Percentiles rank a stretch among this genome's conserved stretches.
Conservation (phyloP, 225 moss, liverwort and hornwort genomes). For the Straminergon stramineum region DNA sequence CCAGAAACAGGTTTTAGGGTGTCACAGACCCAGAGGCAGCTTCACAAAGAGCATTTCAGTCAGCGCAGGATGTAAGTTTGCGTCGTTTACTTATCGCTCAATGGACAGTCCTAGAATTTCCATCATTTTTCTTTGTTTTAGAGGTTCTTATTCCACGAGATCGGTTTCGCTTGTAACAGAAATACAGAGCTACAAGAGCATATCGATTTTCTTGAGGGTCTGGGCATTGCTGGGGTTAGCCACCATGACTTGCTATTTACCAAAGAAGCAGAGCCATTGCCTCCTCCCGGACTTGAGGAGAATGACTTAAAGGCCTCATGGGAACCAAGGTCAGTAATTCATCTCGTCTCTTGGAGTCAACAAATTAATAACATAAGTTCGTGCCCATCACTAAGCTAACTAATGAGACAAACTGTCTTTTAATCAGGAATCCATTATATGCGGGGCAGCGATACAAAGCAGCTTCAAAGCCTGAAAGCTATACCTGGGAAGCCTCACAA, state of each 20-base stretch:
- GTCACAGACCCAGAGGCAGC: conserved; percentile 79
- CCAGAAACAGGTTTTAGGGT: conserved; percentile 75
- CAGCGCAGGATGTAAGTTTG: conserved; percentile 66
- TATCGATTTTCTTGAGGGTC: conserved; percentile 56
- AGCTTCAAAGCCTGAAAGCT: conserved; percentile 22
- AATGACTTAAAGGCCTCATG: conserved; percentile 57
- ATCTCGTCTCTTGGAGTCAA: not conserved
- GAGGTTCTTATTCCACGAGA: not conserved
- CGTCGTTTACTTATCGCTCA: not conserved
- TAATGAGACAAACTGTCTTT: not conserved
- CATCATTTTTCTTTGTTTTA: not conserved
- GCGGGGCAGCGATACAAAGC: conserved; percentile 21
- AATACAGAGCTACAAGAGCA: conserved; percentile 47
- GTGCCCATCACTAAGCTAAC: not conserved
- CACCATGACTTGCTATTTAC: conserved; percentile 95
- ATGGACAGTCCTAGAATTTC: not conserved
- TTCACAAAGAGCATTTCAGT: conserved; percentile 75
- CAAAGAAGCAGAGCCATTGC: conserved; percentile 84
- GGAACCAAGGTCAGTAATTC: conserved; percentile 56
- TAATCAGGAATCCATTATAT: conserved; percentile 47
- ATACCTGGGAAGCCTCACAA: conserved; percentile 25
- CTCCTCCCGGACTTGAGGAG: conserved; percentile 54
- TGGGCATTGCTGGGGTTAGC: conserved; percentile 83
- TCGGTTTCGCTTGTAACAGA: not conserved
- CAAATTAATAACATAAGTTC: not conserved